Base-by-base conservation (phyloP, 1,284 basidiomycete species). In the Leccinum insolens region DNA sequence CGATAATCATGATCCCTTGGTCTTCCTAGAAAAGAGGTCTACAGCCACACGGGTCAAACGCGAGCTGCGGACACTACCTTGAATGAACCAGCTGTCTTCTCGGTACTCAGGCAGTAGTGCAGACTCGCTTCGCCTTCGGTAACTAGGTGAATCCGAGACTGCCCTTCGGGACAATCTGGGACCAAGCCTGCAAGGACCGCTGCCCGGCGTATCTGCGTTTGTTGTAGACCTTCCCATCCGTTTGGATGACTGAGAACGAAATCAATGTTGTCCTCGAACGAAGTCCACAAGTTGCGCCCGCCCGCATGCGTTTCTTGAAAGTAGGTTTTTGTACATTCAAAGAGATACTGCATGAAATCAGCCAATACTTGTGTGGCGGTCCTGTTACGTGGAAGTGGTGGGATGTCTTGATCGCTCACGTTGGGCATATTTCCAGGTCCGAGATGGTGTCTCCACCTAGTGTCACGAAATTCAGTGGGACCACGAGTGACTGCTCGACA, bases 41-140 rank as follows among this genome's bases (percentile, higher is more conserved):
- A 6, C 1, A 76, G 65, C 7, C 1, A 65, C 34, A 39, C 4
- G 5, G 15, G 12, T 44, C 14, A 12, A 44, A 57, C 31, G 22
- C 39, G 3, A 31, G 15, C 28, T 55, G 1, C 12, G 65, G 28
- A 58, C 4, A 3, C 1, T 65, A 84, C 83, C 75, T 79, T 79
- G 74, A 83, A 78, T 4, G 78, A 76, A 49, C 80, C 78, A 8
- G 78, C 69, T 2, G 79, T 78, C 20, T 83, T 74, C 6, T 80
- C 82, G 63, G 76, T 81, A 6, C 77, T 78, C 62, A 85, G 71
- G 59, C 84, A 84, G 62, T 80, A 85, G 68, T 85, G 83, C 6
- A 86, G 70, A 73, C 82, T 83, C 2, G 85, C 85, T 71, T 86
- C 84, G n/a, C 85, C 83, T 70, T 86, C 85, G 1, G 84, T 84